Conservation (phyloP, 176 grass and related monocot species). For the Cenchrus purpureus region DNA sequence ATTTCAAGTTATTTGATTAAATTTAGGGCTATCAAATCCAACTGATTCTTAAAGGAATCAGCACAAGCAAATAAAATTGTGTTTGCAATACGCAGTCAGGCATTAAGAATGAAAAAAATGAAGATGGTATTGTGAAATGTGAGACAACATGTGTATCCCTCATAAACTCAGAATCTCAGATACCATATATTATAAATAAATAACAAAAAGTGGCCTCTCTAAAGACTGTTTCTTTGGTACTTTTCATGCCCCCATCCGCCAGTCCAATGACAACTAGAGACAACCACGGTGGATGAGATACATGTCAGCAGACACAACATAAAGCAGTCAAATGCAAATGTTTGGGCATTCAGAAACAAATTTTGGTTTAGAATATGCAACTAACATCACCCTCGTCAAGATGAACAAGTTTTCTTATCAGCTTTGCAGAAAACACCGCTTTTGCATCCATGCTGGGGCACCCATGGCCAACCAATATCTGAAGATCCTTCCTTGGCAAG, state of each 20-base stretch:
- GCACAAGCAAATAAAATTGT: background rate
- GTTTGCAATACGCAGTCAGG: background rate
- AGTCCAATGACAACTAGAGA: background rate
- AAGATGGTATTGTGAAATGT: conserved; percentile 17
- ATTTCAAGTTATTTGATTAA: conserved; percentile 19
- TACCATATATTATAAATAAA: background rate
- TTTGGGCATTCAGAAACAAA: conserved; percentile 6
- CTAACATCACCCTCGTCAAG: conserved; percentile 98
- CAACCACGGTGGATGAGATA: background rate
- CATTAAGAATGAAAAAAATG: background rate
- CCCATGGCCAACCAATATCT: conserved; percentile 85
- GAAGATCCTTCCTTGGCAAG: conserved; percentile 85
- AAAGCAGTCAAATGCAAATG: background rate
- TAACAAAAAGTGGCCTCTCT: background rate
- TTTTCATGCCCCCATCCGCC: background rate
- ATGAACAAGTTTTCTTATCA: conserved; percentile 91
- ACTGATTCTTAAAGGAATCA: conserved; percentile 5
- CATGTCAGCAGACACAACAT: background rate
- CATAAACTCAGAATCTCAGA: background rate
- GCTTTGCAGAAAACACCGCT: conserved; percentile 90
- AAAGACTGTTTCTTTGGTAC: background rate
- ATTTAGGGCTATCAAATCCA: background rate
- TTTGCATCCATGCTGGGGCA: conserved; percentile 82
- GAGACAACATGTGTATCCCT: conserved; percentile 4
- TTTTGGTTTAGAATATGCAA: conserved; percentile 34